Conservation (phyloP, 2,329 filamentous ascomycete genomes). For the Diplodia corticola region DNA sequence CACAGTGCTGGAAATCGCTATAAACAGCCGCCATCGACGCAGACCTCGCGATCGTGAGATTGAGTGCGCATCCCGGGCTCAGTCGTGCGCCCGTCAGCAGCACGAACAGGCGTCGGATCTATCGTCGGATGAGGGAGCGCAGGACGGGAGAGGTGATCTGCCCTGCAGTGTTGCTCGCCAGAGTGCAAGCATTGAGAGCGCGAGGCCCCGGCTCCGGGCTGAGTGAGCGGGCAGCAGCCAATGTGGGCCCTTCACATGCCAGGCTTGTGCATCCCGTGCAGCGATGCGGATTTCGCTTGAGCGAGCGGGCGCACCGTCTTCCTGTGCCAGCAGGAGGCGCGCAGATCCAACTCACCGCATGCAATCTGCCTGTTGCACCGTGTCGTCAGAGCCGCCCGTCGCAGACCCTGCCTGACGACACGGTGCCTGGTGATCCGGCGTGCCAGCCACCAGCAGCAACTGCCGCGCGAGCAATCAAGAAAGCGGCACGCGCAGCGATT, state of each 20-base stretch:
- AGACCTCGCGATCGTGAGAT: slow-evolving; percentile 9
- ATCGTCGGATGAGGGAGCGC: background rate
- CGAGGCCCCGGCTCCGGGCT: background rate
- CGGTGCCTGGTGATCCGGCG: slow-evolving; percentile 15
- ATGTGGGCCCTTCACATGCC: slow-evolving; percentile 19
- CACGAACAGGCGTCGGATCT: background rate
- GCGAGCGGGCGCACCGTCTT: slow-evolving; percentile 1
- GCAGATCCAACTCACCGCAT: slow-evolving; percentile 6
- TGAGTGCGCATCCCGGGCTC: slow-evolving; percentile 3
- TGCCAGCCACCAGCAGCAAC: slow-evolving; percentile 7
- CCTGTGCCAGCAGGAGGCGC: background rate
- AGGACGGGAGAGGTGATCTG: background rate
- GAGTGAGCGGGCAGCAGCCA: slow-evolving; percentile 1
- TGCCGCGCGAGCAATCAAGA: slow-evolving; percentile 1
- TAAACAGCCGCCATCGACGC: slow-evolving; percentile 9
- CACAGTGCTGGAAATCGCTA: slow-evolving; percentile 15
- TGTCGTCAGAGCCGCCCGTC: background rate
- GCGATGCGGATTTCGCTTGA: slow-evolving; percentile 14
- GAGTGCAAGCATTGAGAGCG: slow-evolving; percentile 5
- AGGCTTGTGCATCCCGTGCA: slow-evolving; percentile 7
- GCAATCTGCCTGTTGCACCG: slow-evolving; percentile 16
- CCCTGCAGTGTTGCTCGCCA: slow-evolving; percentile 12
- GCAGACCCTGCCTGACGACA: background rate
- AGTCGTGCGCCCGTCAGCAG: background rate
- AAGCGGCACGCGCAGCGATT: slow-evolving; percentile 13